Evolutionary conservation across 108 stramenopile species (phyloP).

Genomic region (Skeletonema marinoi): DNA sequence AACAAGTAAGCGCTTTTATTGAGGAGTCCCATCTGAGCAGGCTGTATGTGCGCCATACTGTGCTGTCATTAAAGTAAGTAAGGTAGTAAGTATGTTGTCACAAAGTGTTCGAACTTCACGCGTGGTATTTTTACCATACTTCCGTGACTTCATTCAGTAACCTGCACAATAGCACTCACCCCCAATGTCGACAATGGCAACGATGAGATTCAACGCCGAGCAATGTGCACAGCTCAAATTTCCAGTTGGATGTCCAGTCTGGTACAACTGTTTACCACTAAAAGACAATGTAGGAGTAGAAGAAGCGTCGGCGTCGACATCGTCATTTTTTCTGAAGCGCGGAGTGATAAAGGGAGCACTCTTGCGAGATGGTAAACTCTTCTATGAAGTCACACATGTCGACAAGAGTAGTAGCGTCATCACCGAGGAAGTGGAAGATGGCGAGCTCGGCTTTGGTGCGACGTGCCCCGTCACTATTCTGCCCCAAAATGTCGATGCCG

Average conservation of each 20-base stretch:
- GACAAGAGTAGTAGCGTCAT: not conserved
- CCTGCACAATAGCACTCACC: too few relatives aligned
- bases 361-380: not conserved
- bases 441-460: not conserved
- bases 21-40: too few relatives aligned
- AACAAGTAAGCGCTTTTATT: not conserved
- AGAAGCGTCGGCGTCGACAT: not conserved
- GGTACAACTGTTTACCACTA: slow-evolving; percentile 5
- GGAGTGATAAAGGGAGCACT: not conserved
- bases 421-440: not conserved
- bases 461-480: not conserved
- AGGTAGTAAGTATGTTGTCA: too few relatives aligned
- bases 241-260: not conserved
- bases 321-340: not conserved
- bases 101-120: too few relatives aligned
- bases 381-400: not conserved
- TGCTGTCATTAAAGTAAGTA: not conserved
- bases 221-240: not conserved
- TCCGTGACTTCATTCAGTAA: too few relatives aligned
- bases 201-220: not conserved
- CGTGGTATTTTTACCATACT: too few relatives aligned
- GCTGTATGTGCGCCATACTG: not conserved
- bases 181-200: too few relatives aligned
- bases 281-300: not conserved
- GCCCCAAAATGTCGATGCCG: not conserved